Evolutionary conservation across 73 alveolate genomes (phyloP).

Genomic region (Tetrahymena thermophila): DNA sequence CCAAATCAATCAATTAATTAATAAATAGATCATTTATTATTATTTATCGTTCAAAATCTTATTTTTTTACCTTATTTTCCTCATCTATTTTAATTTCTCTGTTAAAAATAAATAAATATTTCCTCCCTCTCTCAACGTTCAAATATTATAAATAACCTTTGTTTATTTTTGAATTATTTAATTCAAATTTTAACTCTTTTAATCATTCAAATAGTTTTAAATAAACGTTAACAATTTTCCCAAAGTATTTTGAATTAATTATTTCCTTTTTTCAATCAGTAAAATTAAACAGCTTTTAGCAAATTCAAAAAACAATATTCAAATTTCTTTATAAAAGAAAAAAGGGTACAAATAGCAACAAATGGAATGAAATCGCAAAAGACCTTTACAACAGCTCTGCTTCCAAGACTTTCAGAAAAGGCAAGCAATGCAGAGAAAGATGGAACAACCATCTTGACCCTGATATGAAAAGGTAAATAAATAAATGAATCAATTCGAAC

Average conservation of each 20-base stretch:
- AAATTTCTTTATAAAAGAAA: background rate
- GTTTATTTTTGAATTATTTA: background rate
- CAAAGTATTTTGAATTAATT: background rate
- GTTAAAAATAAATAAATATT: too few species aligned
- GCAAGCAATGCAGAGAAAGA: conserved; percentile 90
- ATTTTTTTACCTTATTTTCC: background rate
- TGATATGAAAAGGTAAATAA: conserved; percentile 46
- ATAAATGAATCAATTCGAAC: background rate
- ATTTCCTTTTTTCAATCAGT: background rate
- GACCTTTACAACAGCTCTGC: background rate
- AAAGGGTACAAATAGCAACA: conserved; percentile 2
- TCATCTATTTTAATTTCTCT: background rate
- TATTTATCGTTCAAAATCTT: background rate
- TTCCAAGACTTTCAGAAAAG: conserved; percentile 43
- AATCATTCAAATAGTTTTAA: background rate
- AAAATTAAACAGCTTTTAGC: background rate
- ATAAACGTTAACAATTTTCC: background rate
- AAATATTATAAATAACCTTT: background rate
- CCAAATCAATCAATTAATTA: too few species aligned
- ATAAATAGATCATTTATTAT: too few species aligned
- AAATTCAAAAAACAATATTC: background rate
- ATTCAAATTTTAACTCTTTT: background rate
- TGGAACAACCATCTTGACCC: conserved; percentile 89
- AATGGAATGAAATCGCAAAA: conserved; percentile 17
- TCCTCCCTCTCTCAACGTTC: background rate